Evolutionary conservation across 2,329 filamentous ascomycete genomes (phyloP), one percentile per base, ranked within the genome.

Genomic region (Penicillium vulpinum): DNA sequence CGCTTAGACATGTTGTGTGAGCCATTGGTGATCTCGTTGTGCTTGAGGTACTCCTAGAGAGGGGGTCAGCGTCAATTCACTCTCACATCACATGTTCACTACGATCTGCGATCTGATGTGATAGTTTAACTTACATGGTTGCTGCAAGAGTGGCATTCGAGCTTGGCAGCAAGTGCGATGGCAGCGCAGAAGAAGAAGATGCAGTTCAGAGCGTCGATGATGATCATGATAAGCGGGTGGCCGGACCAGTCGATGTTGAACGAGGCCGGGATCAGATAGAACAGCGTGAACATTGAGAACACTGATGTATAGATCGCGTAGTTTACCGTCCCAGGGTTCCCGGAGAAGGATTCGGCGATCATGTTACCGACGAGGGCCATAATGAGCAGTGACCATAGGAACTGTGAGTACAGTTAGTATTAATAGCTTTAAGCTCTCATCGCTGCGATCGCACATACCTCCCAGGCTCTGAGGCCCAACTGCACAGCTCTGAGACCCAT

Each of bases 361-460:
- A 86, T 85, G 77, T 87, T 85, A 63, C 84, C 85, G 63, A 85
- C 70, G 44, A 88, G 77, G 13, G 83, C 78, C 77, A 87, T 83
- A 67, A 87, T 73, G 66, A 88, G 78, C 55, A 87, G 70, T 33
- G 83, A 78, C 75, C 80, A 86, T 67, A 86, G 48, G 72, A 87
- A 83, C 84, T 87, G 40, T 28, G 36, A 26, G 31, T 15, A 11
- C 28, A n/a, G 49, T 65, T 45, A 52, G 56, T 39, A 51, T 11
- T 24, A 7, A 15, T 15, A 1, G 10, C 47, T n/a, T 8, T 11
- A 29, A 13, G 47, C 24, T 49, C 22, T 28, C n/a, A 47, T 48
- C n/a, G 11, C 26, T 28, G 18, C 18, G 16, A 29, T 24, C 46
- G 13, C 2, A 58, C 62, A 36, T 68, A 73, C 71, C 70, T 73